A percentile compares a stretch with the other conserved stretches of the same genome.
These are phyloP conservation scores for Turritis glabra DNA, from an alignment of 345 rosid species.

Conservation along the genomic window DNA sequence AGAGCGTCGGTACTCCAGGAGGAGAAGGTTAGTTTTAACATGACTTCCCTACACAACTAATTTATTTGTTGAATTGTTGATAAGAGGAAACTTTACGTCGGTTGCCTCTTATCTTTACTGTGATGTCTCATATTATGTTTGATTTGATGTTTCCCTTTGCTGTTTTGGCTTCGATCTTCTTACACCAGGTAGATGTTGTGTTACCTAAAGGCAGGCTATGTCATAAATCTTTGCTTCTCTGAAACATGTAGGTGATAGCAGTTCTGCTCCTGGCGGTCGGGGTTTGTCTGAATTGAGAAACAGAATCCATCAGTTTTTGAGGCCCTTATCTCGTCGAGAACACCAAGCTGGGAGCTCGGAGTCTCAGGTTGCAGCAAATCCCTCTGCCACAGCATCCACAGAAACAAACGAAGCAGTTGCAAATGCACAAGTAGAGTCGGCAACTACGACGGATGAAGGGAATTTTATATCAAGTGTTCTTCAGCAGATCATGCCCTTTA, in stretches of 20 bases:
- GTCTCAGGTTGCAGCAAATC: slow-evolving; percentile 32
- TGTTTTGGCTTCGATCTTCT: slow-evolving; percentile 18
- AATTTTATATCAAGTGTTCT: slow-evolving; percentile 51
- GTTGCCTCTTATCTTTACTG: neutral
- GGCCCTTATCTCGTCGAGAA: slow-evolving; percentile 47
- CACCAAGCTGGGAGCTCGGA: slow-evolving; percentile 38
- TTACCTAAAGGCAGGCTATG: neutral
- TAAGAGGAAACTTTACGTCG: neutral
- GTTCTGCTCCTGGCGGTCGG: slow-evolving; percentile 17
- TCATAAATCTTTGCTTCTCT: slow-evolving; percentile 8
- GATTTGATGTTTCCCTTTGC: neutral
- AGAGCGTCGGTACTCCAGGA: slow-evolving; percentile 24
- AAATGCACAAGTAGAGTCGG: slow-evolving; percentile 32
- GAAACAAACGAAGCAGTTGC: slow-evolving; percentile 36
- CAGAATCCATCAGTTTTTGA: slow-evolving; percentile 48
- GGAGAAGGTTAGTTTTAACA: slow-evolving; percentile 35
- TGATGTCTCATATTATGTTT: neutral
- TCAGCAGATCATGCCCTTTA: slow-evolving; percentile 53
- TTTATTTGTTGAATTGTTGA: neutral
- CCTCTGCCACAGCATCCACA: slow-evolving; percentile 24
- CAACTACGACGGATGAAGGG: slow-evolving; percentile 45
- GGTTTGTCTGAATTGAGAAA: slow-evolving; percentile 33
- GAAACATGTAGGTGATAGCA: slow-evolving; percentile 35
- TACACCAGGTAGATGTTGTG: neutral
- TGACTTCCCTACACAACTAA: neutral